Base-by-base conservation (phyloP, 768 basidiomycete genomes). In the Leccinum sublutescens region DNA sequence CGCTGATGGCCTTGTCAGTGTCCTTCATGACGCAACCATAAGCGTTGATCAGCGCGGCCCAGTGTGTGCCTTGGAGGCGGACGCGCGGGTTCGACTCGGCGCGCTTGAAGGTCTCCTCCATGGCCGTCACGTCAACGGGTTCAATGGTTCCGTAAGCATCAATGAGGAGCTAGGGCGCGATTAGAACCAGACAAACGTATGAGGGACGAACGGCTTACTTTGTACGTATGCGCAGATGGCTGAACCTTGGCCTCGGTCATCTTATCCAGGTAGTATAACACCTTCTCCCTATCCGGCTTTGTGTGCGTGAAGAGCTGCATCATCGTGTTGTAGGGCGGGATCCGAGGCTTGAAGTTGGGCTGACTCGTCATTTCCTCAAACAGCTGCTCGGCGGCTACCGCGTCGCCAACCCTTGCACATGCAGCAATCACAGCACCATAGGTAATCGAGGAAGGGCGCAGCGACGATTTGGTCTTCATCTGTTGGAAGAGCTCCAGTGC, bases 291-390 rank as follows among this genome's bases (percentile, higher is more conserved):
- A 62, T 92, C 88, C 2, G 94, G 96, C 72, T 90, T 91, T n/a
- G 90, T 94, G 56, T 88, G 85, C 52, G 89, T 88, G 75, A 93
- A 95, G 66, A 96, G 80, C 72, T 99, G 97, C 85, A 99, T 98
- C 95, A 99, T 97, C 34, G 90, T 95, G 77, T 99, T 99, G 81
- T 87, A 99, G 1, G 96, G 96, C 19, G 96, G 97, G 1, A 97
- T 87, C 7, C 95, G 81, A 9, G 95, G 88, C 75, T 81, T 88
- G 80, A 94, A 98, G 64, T 87, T 88, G 36, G 74, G 78, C 59
- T 85, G 79, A 48, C 73, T 63, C 0, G 78, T 72, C 97, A 99
- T 98, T 77, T 98, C 95, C 56, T 75, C 68, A 76, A 97, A 99
- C 49, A 97, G 75, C 9, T 79, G 76, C 72, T 92, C 91, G 5